Percentiles rank a stretch among this genome's conserved stretches.
Evolutionary conservation across 805 yeast genomes (phyloP).

Genomic region (Ogataea haglerorum): DNA sequence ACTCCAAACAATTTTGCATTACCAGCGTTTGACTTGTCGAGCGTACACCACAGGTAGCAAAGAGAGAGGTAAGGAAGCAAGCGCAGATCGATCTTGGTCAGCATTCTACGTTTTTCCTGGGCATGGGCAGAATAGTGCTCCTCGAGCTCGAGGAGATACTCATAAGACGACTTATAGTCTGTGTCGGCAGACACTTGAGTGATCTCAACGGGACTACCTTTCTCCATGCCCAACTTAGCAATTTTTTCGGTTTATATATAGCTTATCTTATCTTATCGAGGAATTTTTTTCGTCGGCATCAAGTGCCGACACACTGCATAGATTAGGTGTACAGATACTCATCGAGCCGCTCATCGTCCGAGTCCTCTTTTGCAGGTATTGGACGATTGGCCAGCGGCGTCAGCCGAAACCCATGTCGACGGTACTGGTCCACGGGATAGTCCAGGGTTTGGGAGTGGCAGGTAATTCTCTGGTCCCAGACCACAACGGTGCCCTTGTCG

Average conservation of each 20-base stretch:
- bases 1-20: conserved; percentile 34
- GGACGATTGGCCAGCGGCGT: conserved; percentile 76
- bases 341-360: conserved; percentile 31
- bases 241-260: not conserved
- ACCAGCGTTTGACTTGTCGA: conserved; percentile 37
- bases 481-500: conserved; percentile 66
- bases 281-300: not conserved
- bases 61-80: conserved; percentile 28
- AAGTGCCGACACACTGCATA: not conserved
- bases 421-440: conserved; percentile 59
- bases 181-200: conserved; percentile 6
- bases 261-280: conserved; percentile 1
- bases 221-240: conserved; percentile 1
- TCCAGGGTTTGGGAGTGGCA: conserved; percentile 68
- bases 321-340: conserved; percentile 13
- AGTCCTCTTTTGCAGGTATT: conserved; percentile 30
- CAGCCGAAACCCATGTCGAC: conserved; percentile 70
- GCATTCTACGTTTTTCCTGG: conserved; percentile 21
- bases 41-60: conserved; percentile 27
- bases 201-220: conserved; percentile 5
- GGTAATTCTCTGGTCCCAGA: conserved; percentile 77
- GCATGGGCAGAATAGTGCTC: conserved; percentile 17
- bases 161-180: conserved; percentile 10
- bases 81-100: conserved; percentile 26
- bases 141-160: conserved; percentile 13